Conservation (phyloP, 345 rosid genomes). For the Sonneratia caseolaris region DNA sequence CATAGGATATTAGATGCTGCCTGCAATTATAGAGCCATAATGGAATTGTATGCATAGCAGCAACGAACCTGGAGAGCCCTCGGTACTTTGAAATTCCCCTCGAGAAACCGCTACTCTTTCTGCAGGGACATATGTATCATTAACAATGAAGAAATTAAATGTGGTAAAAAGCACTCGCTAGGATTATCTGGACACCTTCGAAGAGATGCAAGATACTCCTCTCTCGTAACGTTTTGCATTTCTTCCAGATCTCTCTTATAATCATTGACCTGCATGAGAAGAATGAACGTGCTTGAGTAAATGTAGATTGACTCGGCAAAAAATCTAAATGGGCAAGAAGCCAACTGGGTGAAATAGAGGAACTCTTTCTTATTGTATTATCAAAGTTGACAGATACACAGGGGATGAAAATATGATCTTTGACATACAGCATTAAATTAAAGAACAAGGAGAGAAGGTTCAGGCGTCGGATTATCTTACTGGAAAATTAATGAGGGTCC, state of each 20-base stretch:
- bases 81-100: constrained; percentile 93
- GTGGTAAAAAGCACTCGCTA: constrained; percentile 6
- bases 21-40: not conserved
- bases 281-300: constrained; percentile 4
- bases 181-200: constrained; percentile 47
- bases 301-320: not conserved
- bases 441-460: not conserved
- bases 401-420: not conserved
- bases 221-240: constrained; percentile 93
- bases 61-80: constrained; percentile 72
- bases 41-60: not conserved
- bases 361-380: not conserved
- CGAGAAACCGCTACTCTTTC: constrained; percentile 96
- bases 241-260: constrained; percentile 93
- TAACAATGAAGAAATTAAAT: constrained; percentile 14
- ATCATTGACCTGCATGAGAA: constrained; percentile 61
- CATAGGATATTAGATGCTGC: not conserved
- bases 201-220: constrained; percentile 91
- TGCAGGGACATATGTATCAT: constrained; percentile 26
- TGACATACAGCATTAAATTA: not conserved
- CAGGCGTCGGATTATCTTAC: constrained; percentile 29
- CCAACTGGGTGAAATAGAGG: not conserved
- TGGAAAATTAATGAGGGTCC: constrained; percentile 94
- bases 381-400: not conserved
- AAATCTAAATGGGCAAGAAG: not conserved